Conservation (phyloP, 306 rosid species). For the Gillenia trifoliata region DNA sequence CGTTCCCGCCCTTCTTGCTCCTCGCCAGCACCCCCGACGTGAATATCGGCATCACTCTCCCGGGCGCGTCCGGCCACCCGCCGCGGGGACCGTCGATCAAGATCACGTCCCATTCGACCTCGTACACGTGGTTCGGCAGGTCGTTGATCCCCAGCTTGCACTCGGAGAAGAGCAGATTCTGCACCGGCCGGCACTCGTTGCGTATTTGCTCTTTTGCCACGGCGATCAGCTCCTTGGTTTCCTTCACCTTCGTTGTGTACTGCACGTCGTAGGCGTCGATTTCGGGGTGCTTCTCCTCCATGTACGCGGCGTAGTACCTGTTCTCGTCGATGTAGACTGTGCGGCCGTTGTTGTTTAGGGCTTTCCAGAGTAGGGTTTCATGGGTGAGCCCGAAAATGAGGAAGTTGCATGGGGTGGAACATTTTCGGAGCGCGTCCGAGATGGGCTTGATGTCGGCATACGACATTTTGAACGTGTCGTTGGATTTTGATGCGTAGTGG, state of each 20-base stretch:
- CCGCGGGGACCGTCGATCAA: conserved; percentile 88
- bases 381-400: conserved; percentile 83
- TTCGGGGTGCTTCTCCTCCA: conserved; percentile 84
- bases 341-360: conserved; percentile 83
- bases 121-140: conserved; percentile 90
- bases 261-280: conserved; percentile 89
- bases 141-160: conserved; percentile 85
- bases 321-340: conserved; percentile 92
- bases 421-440: conserved; percentile 77
- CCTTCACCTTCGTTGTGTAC: conserved; percentile 77
- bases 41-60: conserved; percentile 76
- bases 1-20: conserved; percentile 83
- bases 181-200: conserved; percentile 90
- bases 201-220: conserved; percentile 56
- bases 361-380: conserved; percentile 89
- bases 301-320: conserved; percentile 82
- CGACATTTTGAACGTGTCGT: conserved; percentile 75
- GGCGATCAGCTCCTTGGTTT: conserved; percentile 55
- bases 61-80: conserved; percentile 90
- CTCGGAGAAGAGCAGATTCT: conserved; percentile 78
- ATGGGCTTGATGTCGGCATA: conserved; percentile 73
- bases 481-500: conserved; percentile 76
- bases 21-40: conserved; percentile 86
- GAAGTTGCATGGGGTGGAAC: conserved; percentile 72
- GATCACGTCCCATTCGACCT: conserved; percentile 87